Base-by-base conservation (phyloP, 352 stramenopile species). In the Globisporangium camurandrum region DNA sequence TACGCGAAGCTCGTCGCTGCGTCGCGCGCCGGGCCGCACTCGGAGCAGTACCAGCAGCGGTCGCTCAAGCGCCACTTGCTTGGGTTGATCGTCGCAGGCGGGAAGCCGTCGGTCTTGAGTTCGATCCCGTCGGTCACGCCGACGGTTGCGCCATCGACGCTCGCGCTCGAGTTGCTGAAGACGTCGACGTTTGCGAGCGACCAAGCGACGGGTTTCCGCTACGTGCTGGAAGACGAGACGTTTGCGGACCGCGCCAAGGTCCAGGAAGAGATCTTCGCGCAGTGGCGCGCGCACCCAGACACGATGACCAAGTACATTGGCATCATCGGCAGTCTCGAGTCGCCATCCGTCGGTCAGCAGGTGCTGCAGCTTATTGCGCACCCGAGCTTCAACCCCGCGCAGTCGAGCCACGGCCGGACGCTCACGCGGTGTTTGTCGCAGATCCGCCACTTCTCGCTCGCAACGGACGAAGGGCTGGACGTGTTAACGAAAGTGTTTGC, bases 291-390 rank as follows among this genome's bases (percentile, higher is more conserved):
- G 62, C 75, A 73, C 37, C 77, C 77, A 0, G 81, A 89, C 45
- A 88, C 82, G 62, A 54, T 89, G 44, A 84, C 76, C 28, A 84
- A 84, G 58, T 92, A 92, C 71, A 88, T 92, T 57, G 56, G 69
- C 16, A 77, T 86, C 24, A 60, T 92, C 27, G 78, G 71, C 58
- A 85, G 71, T 50, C 57, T 92, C 54, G 59, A 75, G 45, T 68
- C 75, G 23, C 74, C 55, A 20, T 75, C 88, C 30, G 76, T 88
- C 3, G 74, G 75, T 19, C 66, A 83, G 57, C 81, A 92, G 56
- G 83, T 92, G 51, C 47, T 81, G 19, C 71, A 73, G 43, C 55
- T 92, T 38, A 39, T 89, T 23, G 64, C 56, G n/a, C 64, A 82
- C 50, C 70, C 81, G 20, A 79, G 69, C 55, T 92, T 92, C 50